phyloP scores from a whole-genome alignment of 2,329 filamentous ascomycete species.

The Delphinella strobiligena region DNA sequence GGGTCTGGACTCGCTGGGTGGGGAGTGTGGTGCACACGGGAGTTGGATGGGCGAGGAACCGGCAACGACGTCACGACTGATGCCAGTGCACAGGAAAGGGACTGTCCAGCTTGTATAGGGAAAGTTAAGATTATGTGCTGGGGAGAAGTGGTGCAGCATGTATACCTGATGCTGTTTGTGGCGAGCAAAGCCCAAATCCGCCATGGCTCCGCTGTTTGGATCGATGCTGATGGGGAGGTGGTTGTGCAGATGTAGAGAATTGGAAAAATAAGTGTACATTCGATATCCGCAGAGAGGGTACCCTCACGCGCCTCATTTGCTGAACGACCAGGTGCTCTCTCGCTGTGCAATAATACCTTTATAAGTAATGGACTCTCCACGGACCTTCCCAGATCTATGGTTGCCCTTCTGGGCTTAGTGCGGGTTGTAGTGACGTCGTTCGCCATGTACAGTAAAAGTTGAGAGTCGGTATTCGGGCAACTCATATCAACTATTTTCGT shows the following conservation, averaged over 20 bases:
- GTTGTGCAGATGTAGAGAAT: constrained; percentile 38
- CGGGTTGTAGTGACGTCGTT: too few relatives aligned
- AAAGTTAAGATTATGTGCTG: constrained; percentile 62
- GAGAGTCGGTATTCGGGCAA: too few relatives aligned
- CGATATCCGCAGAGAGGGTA: too few relatives aligned
- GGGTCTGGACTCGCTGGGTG: constrained; percentile 50
- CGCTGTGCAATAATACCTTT: too few relatives aligned
- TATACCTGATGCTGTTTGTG: constrained; percentile 64
- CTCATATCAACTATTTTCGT: too few relatives aligned
- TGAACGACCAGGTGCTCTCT: too few relatives aligned
- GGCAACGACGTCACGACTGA: neutral
- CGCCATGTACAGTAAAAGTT: too few relatives aligned
- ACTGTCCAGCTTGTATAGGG: constrained; percentile 17
- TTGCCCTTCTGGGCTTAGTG: too few relatives aligned
- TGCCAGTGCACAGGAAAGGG: constrained; percentile 16
- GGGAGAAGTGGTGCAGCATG: constrained; percentile 59
- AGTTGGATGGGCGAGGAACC: constrained; percentile 4
- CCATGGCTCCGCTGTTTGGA: constrained; percentile 49
- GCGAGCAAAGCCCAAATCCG: constrained; percentile 54
- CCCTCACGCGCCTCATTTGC: too few relatives aligned
- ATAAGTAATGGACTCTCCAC: too few relatives aligned
- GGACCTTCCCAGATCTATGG: too few relatives aligned
- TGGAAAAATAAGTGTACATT: too few relatives aligned
- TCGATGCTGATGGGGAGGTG: constrained; percentile 47
- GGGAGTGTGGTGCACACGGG: constrained; percentile 47